A percentile compares a stretch with the other conserved stretches of the same genome.
Evolutionary conservation across 306 rosid species (phyloP).

Genomic region (Prunus campanulata): DNA sequence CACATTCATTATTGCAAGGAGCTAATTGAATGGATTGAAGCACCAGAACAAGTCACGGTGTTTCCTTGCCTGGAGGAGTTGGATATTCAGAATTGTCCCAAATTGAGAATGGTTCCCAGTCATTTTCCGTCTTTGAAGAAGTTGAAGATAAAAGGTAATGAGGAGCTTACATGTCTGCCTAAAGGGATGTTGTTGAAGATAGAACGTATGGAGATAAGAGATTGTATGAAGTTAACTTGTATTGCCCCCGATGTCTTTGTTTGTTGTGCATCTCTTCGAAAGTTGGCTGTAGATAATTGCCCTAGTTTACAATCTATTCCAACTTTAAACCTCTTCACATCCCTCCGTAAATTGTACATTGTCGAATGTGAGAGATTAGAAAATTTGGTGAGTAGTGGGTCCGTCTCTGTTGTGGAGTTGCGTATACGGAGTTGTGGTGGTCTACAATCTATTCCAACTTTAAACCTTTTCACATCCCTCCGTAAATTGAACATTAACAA

Average conservation of each 20-base stretch:
- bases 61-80: conserved; percentile 1
- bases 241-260: not conserved
- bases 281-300: fast-evolving
- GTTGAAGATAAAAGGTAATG: not conserved
- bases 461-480: too few relatives aligned
- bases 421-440: too few relatives aligned
- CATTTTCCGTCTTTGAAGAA: not conserved
- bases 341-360: fast-evolving
- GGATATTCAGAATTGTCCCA: fast-evolving
- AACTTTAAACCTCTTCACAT: not conserved
- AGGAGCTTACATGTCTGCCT: not conserved
- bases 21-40: not conserved
- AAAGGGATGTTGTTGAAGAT: not conserved
- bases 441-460: too few relatives aligned
- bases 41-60: not conserved
- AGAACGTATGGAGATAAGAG: not conserved
- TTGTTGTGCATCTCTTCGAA: not conserved
- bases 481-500: too few relatives aligned
- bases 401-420: too few relatives aligned
- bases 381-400: too few relatives aligned
- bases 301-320: too few relatives aligned
- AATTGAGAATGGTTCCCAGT: not conserved
- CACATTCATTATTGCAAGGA: too few relatives aligned
- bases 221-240: not conserved
- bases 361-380: fast-evolving